Evolutionary conservation across 176 grass and related monocot genomes (phyloP).

Genomic region (Rhynchospora breviuscula): DNA sequence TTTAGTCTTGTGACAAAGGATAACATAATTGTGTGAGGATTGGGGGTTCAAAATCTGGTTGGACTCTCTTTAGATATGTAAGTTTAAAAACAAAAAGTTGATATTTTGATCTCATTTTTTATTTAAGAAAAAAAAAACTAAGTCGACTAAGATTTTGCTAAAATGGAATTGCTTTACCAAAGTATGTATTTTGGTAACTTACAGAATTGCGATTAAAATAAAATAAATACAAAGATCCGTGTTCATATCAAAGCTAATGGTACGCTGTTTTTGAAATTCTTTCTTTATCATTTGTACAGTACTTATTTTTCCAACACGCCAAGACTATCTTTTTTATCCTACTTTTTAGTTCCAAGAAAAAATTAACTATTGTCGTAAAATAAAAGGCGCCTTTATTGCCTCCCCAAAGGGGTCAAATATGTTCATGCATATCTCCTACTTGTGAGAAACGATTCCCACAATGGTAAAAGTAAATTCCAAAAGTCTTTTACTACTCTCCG

Average conservation of each 20-base stretch:
- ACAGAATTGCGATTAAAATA: background rate
- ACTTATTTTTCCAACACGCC: background rate
- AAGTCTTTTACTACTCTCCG: background rate
- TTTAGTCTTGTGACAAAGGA: no score
- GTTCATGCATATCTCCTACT: background rate
- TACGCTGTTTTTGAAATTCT: background rate
- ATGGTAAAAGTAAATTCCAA: conserved; percentile 8
- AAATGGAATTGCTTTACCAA: background rate
- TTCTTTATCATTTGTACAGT: background rate
- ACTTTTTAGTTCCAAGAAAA: background rate
- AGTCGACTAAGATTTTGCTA: background rate
- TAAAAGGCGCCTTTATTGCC: background rate
- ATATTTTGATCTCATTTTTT: background rate
- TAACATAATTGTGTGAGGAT: no score
- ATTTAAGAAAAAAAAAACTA: background rate
- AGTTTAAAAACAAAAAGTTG: background rate
- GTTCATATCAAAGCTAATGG: background rate
- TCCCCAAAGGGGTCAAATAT: conserved; percentile 1
- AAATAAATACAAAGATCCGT: background rate
- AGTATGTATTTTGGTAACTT: background rate
- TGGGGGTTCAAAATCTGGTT: no score
- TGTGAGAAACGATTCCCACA: background rate
- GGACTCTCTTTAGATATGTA: no score
- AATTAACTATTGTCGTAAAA: conserved; percentile 3
- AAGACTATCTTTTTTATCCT: background rate